A percentile compares a stretch with the other conserved stretches of the same genome.
phyloP scores from a whole-genome alignment of 2,329 filamentous ascomycete genomes.

The Exserohilum turcica region DNA sequence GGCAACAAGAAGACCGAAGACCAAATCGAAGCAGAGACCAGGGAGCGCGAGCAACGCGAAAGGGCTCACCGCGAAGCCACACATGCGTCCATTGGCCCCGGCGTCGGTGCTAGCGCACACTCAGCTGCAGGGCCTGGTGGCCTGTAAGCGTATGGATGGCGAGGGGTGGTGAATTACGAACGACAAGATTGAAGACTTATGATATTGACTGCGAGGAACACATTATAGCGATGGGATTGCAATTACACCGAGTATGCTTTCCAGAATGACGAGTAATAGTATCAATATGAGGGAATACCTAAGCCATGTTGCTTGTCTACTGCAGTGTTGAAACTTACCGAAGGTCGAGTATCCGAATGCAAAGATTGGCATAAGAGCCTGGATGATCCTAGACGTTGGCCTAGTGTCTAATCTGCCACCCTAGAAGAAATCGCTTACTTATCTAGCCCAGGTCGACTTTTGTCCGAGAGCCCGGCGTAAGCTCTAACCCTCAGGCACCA shows the following conservation, averaged over 20 bases:
- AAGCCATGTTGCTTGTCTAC: neutral
- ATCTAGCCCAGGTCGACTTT: too few species aligned
- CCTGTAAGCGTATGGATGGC: conserved; percentile 5
- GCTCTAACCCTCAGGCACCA: too few species aligned
- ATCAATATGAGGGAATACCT: conserved; percentile 10
- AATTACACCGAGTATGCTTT: conserved; percentile 5
- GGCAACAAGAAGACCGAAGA: conserved; percentile 46
- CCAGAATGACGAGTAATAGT: conserved; percentile 8
- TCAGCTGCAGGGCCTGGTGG: conserved; percentile 22
- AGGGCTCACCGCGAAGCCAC: conserved; percentile 18
- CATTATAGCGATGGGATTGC: conserved; percentile 8
- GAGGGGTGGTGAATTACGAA: neutral
- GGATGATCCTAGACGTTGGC: too few species aligned
- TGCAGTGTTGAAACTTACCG: too few species aligned
- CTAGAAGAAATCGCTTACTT: too few species aligned
- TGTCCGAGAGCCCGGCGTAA: too few species aligned
- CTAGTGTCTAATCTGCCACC: too few species aligned
- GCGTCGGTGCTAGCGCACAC: conserved; percentile 22
- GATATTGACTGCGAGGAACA: neutral
- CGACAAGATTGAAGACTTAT: neutral
- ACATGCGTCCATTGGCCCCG: conserved; percentile 19
- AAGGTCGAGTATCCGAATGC: too few species aligned
- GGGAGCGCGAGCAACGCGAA: conserved; percentile 26
- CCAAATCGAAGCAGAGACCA: conserved; percentile 35
- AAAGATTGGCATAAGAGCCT: too few species aligned